These are phyloP conservation scores for Pseudevernia furfuracea DNA, from an alignment of 495 filamentous ascomycete genomes.

Conservation along the genomic window DNA sequence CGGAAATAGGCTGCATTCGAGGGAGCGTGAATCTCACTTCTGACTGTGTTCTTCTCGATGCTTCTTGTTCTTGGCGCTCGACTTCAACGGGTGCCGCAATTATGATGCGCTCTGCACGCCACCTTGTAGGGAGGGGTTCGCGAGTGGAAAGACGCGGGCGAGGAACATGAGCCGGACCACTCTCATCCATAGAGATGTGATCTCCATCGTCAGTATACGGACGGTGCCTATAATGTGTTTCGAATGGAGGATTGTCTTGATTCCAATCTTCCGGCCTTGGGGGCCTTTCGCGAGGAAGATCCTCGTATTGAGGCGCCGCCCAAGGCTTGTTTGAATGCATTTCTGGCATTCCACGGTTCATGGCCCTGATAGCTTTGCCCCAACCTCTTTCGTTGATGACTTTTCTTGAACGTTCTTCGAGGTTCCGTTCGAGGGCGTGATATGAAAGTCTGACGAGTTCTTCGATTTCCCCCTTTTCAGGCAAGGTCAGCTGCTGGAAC, in stretches of 20 bases:
- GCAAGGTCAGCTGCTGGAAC: background rate
- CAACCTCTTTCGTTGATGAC: background rate
- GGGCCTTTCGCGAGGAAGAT: no score
- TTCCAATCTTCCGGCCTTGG: background rate
- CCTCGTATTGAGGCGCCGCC: background rate
- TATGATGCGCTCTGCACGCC: background rate
- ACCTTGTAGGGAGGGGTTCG: background rate
- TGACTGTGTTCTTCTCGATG: background rate
- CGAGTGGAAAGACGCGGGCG: background rate
- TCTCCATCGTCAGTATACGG: background rate
- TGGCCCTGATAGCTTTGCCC: background rate
- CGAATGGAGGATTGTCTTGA: background rate
- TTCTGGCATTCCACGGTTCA: background rate
- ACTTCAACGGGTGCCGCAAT: background rate
- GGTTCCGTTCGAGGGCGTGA: background rate
- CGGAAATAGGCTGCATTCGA: background rate
- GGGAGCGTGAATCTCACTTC: conserved; percentile 10
- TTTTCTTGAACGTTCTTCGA: background rate
- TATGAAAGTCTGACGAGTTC: conserved; percentile 6
- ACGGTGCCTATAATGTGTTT: background rate
- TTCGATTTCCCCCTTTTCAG: conserved; percentile 4
- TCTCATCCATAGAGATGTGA: background rate
- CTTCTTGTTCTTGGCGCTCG: background rate
- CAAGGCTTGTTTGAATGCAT: background rate
- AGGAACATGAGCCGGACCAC: background rate